These are phyloP conservation scores for Tympanopsis confertula DNA, from an alignment of 2,329 filamentous ascomycete genomes.

Conservation along the genomic window DNA sequence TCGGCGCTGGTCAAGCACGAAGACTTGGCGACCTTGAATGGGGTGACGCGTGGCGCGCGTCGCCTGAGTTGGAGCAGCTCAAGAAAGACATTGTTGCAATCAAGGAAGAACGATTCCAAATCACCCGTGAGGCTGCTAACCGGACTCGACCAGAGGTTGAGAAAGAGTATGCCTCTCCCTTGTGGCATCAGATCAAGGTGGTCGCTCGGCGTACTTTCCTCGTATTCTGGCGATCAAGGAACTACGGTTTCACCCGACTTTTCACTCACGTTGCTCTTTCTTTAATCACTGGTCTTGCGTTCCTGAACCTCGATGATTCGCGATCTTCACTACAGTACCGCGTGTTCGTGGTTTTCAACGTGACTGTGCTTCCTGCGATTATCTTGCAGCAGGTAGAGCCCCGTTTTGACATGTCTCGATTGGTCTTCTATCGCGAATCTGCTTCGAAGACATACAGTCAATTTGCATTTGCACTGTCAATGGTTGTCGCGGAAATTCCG, in stretches of 20 bases:
- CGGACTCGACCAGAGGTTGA: conserved; percentile 32
- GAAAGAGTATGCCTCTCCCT: conserved; percentile 72
- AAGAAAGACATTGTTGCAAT: conserved; percentile 43
- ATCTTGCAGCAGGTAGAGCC: conserved; percentile 77
- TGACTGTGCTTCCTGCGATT: conserved; percentile 71
- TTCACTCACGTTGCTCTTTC: conserved; percentile 77
- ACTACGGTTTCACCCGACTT: conserved; percentile 79
- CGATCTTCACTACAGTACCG: conserved; percentile 70
- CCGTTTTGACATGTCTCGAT: conserved; percentile 69
- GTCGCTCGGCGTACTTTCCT: conserved; percentile 65
- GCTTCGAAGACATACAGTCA: conserved; percentile 78
- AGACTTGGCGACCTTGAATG: conserved; percentile 54
- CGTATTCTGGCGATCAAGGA: conserved; percentile 74
- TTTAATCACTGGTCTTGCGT: conserved; percentile 68
- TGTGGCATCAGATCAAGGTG: conserved; percentile 66
- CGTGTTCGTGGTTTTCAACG: conserved; percentile 83
- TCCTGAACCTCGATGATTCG: conserved; percentile 66
- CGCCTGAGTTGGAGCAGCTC: conserved; percentile 39
- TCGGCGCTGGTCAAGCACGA: conserved; percentile 48
- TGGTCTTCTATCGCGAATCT: conserved; percentile 77
- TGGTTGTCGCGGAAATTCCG: conserved; percentile 75
- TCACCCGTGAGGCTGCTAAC: conserved; percentile 20
- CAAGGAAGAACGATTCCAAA: conserved; percentile 35
- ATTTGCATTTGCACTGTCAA: conserved; percentile 64
- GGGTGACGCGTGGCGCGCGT: conserved; percentile 49